Base-by-base conservation (phyloP, 2,329 filamentous ascomycete genomes). In the Elsinoe batatas region DNA sequence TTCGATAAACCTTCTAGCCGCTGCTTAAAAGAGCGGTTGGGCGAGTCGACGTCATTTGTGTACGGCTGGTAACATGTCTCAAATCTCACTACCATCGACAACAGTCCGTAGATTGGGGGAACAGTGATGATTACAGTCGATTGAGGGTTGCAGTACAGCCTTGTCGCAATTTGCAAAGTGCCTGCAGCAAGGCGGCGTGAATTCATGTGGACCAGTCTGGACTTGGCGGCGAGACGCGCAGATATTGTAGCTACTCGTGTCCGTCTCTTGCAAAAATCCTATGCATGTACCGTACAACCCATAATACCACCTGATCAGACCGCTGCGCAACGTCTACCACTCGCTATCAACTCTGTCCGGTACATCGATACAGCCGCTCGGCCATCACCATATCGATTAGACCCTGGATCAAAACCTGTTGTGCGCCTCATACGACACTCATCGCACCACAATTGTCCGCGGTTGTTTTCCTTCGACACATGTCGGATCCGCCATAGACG, bases 21-120 rank as follows among this genome's bases (percentile, higher is more conserved):
- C 32, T 22, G 46, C 44, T 49, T 35, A 30, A 15, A 15, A 35
- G 5, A 17, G 30, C 44, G 44, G 40, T 44, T 44, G 40, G 40
- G 30, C 26, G 30, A 17, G 33, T n/a, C 47, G 47, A 51, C 47
- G 47, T 51, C 47, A 51, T 51, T 37, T 51, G 47, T 51, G 17
- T 33, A 51, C 32, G 26, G 33, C 47, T 10, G 32, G 13, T 36
- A 12, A 38, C 33, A 26, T 51, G 47, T 51, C 47, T 51, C 47
- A 51, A 35, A 51, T 51, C 17, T 38, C 35, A n/a, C 15, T 5
- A 50, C n/a, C 26, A 50, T 50, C 30, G 13, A 18, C 32, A 26
- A 38, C 33, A 51, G 33, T 26, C 11, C 5, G 13, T 38, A 38
- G 13, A 38, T n/a, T 38, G 1, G 36, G 26, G 5, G 26, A 8